These are phyloP conservation scores for Hypomontagnella submonticulosa DNA, from an alignment of 495 filamentous ascomycete genomes.

Conservation along the genomic window DNA sequence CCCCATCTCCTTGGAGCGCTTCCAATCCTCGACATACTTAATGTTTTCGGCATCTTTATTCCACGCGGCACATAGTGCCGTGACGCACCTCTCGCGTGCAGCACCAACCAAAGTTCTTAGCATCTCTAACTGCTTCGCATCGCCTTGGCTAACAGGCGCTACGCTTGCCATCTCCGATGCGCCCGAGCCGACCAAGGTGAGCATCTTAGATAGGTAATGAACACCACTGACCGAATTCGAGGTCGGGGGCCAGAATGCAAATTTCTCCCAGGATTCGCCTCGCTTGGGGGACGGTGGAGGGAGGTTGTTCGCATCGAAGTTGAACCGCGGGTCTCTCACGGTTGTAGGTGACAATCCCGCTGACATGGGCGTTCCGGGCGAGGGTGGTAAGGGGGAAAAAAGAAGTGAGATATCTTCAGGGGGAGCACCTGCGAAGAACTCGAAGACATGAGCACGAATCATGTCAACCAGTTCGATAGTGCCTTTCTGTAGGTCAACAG, in stretches of 20 bases:
- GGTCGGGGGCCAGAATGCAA: conserved; percentile 95
- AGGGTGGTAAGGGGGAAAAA: conserved; percentile 79
- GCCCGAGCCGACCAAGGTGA: conserved; percentile 81
- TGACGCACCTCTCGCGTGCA: conserved; percentile 84
- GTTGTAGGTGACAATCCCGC: conserved; percentile 58
- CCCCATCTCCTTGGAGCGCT: conserved; percentile 74
- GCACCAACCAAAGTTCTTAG: conserved; percentile 76
- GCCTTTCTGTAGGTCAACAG: conserved; percentile 78
- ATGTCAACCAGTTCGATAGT: conserved; percentile 81
- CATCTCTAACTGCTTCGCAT: conserved; percentile 67
- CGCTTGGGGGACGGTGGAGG: conserved; percentile 79
- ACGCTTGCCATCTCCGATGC: conserved; percentile 87
- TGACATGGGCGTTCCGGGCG: conserved; percentile 73
- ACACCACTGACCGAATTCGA: conserved; percentile 90
- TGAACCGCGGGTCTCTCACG: conserved; percentile 74
- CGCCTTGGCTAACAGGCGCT: conserved; percentile 67
- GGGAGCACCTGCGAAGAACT: conserved; percentile 89
- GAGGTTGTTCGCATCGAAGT: conserved; percentile 77
- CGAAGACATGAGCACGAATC: conserved; percentile 78
- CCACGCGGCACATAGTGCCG: conserved; percentile 86
- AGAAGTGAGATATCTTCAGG: conserved; percentile 88
- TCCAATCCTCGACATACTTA: conserved; percentile 93
- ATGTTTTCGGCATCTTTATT: conserved; percentile 86
- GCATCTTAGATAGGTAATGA: conserved; percentile 83
- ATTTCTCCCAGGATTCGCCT: conserved; percentile 90